Evolutionary conservation across 129 eudicot species (phyloP).

Genomic region (Silybum marianum): DNA sequence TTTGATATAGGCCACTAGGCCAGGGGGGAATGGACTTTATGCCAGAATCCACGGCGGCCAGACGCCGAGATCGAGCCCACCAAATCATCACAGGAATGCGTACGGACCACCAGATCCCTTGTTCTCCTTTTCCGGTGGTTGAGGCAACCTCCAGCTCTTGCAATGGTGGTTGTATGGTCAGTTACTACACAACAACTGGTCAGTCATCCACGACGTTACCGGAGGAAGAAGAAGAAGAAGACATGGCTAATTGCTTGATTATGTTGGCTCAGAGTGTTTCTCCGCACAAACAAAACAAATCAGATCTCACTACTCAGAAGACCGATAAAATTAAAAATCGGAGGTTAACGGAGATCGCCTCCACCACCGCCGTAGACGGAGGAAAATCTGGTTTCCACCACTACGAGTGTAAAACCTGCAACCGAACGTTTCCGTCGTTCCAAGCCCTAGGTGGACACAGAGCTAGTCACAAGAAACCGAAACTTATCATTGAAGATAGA

Average conservation of each 20-base stretch:
- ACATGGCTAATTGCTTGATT: slow-evolving; percentile 50
- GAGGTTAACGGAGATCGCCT: slow-evolving; percentile 35
- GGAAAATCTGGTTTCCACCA: slow-evolving; percentile 2
- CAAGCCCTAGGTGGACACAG: slow-evolving; percentile 56
- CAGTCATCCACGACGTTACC: slow-evolving; percentile 17
- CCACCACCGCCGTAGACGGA: background rate
- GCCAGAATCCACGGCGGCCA: slow-evolving; percentile 34
- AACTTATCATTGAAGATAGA: slow-evolving; percentile 22
- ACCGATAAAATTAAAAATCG: slow-evolving; percentile 29
- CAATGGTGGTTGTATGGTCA: slow-evolving; percentile 12
- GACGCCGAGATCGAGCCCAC: slow-evolving; percentile 32
- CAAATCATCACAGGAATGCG: slow-evolving; percentile 46
- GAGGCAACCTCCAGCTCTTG: slow-evolving; percentile 30
- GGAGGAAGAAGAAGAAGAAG: slow-evolving; percentile 46
- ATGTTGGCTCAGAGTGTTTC: slow-evolving; percentile 36
- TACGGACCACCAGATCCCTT: slow-evolving; percentile 49
- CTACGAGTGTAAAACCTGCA: slow-evolving; percentile 44
- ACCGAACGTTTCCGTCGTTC: slow-evolving; percentile 33
- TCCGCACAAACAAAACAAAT: slow-evolving; percentile 15
- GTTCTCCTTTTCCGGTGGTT: slow-evolving; percentile 17
- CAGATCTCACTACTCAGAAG: background rate
- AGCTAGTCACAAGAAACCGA: slow-evolving; percentile 47
- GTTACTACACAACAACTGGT: background rate
- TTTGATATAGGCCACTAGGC: background rate
- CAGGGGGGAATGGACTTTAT: slow-evolving; percentile 35